Evolutionary conservation across 1,284 basidiomycete genomes (phyloP), one percentile per base, ranked within the genome.

Genomic region (Erythrobasidium hasegawianum): DNA sequence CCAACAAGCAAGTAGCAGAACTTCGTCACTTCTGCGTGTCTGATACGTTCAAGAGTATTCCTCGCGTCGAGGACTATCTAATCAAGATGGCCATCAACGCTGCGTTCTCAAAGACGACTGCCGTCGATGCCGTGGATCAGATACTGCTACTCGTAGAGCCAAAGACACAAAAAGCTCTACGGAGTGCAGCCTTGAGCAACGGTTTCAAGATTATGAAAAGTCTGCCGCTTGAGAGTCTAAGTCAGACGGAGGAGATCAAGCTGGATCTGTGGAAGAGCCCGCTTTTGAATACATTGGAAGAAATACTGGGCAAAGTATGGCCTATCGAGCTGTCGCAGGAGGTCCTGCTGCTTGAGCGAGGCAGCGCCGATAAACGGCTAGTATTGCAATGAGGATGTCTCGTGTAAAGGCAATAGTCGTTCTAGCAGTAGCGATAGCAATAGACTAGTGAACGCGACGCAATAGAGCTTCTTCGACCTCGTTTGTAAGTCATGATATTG

Each of bases 11-110:
- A n/a, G 13, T 61, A 16, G 59, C 59, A 5, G 49, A 64, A 22
- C 49, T 64, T 29, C 53, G 61, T 10, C 61, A 64, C 24, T 41
- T 64, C 10, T 27, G 53, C 7, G 33, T 64, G 26, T 47, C 33
- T 11, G 24, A 47, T n/a, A 47, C 52, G 13, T 64, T 55, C 29
- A 40, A 47, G 53, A 40, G 38, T 14, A 57, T 40, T 13, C 55
- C 41, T 39, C 41, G 45, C n/a, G 61, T 64, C 11, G 61, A 64
- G 43, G 61, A 40, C 2, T 53, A 64, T 38, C 49, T 64, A 18
- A n/a, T 64, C n/a, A 49, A 52, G 16, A 43, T 64, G 9, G 61
- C 61, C 20, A 53, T 64, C 20, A 45, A 64, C 14, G 53, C 50
- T 26, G 61, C 61, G 13, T 57, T 64, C 40, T n/a, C 20, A 29